Evolutionary conservation across 352 stramenopile genomes (phyloP).

Genomic region (Pythium oligandrum): DNA sequence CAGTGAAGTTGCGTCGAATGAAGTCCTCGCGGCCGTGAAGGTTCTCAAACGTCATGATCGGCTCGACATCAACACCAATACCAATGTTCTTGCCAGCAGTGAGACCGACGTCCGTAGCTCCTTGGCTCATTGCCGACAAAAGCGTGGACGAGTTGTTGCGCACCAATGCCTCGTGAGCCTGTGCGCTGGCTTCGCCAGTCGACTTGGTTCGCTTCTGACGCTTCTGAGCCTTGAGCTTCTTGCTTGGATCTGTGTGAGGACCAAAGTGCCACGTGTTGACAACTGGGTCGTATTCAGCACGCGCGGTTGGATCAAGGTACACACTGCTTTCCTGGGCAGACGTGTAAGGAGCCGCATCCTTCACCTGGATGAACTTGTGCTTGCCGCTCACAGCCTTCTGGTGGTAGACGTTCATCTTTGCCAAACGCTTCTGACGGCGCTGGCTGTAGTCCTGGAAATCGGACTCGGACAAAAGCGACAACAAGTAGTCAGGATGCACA

Average conservation of each 20-base stretch:
- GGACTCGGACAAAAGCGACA: constrained; percentile 41
- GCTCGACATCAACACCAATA: constrained; percentile 82
- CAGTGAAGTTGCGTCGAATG: constrained; percentile 85
- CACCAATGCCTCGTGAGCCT: not conserved
- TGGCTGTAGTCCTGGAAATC: constrained; percentile 59
- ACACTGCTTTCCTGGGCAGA: constrained; percentile 75
- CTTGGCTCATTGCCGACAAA: constrained; percentile 50
- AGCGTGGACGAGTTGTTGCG: constrained; percentile 38
- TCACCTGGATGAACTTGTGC: constrained; percentile 71
- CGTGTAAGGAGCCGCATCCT: constrained; percentile 80
- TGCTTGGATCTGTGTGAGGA: constrained; percentile 32
- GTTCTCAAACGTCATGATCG: constrained; percentile 79
- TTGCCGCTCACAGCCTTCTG: constrained; percentile 79
- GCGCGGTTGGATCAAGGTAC: constrained; percentile 79
- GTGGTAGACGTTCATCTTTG: constrained; percentile 68
- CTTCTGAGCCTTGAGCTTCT: constrained; percentile 32
- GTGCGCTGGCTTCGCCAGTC: constrained; percentile 5
- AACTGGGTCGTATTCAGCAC: constrained; percentile 65
- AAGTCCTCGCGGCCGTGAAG: constrained; percentile 76
- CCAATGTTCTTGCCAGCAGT: constrained; percentile 35
- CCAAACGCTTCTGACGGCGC: constrained; percentile 53
- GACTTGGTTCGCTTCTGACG: not conserved
- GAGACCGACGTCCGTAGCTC: constrained; percentile 43
- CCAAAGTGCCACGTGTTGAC: constrained; percentile 75
- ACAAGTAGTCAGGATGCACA: constrained; percentile 70